Base-by-base conservation (phyloP, 2,329 filamentous ascomycete species). In the Parastagonospora avenae region DNA sequence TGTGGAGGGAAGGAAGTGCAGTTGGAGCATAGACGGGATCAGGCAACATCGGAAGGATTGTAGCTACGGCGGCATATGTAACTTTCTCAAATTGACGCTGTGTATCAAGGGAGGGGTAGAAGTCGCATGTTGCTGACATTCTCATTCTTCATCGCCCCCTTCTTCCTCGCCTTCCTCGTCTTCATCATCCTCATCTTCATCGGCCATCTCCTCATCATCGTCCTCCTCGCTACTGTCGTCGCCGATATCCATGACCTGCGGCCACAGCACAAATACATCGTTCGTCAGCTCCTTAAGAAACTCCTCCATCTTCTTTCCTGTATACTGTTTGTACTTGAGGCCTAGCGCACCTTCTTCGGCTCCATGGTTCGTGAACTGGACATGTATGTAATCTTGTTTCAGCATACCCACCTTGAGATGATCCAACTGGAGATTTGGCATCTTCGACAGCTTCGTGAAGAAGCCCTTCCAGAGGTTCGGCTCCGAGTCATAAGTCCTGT, bases 391-490 rank as follows among this genome's bases (percentile, higher is more conserved):
- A 11, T 49, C 49, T 29, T 66, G 62, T 9, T 54, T 48, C 8
- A 66, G 48, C 38, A 56, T 47, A 8, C 63, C 63, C 3, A 57
- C 52, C 15, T 62, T 64, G 2, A 64, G 27, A 14, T 54, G 48
- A 2, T 9, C 54, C 2, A 64, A 52, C 5, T 59, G 16, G 4
- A 66, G 52, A 1, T 52, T 44, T 4, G 55, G 45, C 2, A 59
- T 38, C 4, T 42, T 48, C 3, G 36, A 40, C 4, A 68, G 39
- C 7, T 8, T 49, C 8, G n/a, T 24, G 39, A 69, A 63, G 35
- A 68, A 42, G 6, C 49, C 39, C 10, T 32, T 48, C 66, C 66
- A 69, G 2, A 55, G 40, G 27, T 63, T 64, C 2, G 52, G 50
- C 14, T 61, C 57, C 52, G 15, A 40, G 44, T 4, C 52, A 47